Percentiles rank a stretch among this genome's conserved stretches.
Conservation (phyloP, 2,329 filamentous ascomycete genomes). For the Calonectria crousiana region DNA sequence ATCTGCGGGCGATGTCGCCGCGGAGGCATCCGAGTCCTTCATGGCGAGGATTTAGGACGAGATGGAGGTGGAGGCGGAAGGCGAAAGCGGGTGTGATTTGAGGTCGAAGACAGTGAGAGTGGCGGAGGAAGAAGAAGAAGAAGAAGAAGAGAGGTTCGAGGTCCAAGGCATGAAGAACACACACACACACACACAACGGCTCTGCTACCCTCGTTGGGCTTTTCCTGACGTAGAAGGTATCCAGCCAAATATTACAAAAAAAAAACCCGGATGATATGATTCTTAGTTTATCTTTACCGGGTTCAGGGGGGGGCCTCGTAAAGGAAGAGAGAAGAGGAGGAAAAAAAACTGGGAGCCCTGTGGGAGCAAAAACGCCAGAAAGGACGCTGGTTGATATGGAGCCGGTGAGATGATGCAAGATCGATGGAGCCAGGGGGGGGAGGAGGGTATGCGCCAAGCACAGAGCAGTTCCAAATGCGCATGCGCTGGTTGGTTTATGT, state of each 20-base stretch:
- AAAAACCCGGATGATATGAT: not conserved
- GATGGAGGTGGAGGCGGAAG: not conserved
- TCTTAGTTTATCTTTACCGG: not conserved
- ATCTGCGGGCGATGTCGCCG: constrained; percentile 17
- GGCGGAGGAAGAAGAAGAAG: not conserved
- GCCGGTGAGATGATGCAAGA: constrained; percentile 9
- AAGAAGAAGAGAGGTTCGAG: not conserved
- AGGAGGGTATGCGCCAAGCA: not conserved
- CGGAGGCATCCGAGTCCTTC: constrained; percentile 23
- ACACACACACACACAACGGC: not conserved
- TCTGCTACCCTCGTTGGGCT: not conserved
- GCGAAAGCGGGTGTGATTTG: not conserved
- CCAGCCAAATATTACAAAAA: not conserved
- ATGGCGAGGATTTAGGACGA: not conserved
- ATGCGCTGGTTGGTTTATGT: constrained; percentile 32
- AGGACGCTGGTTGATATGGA: constrained; percentile 5
- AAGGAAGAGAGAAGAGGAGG: not conserved
- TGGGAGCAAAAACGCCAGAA: not conserved
- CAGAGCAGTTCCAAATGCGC: constrained; percentile 32
- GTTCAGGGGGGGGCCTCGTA: not conserved
- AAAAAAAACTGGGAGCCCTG: not conserved
- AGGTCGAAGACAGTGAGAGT: not conserved
- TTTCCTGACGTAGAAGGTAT: not conserved
- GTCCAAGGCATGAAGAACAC: not conserved
- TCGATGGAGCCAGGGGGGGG: not conserved